phyloP scores from a whole-genome alignment of 345 rosid species.

The Acer campestre region DNA sequence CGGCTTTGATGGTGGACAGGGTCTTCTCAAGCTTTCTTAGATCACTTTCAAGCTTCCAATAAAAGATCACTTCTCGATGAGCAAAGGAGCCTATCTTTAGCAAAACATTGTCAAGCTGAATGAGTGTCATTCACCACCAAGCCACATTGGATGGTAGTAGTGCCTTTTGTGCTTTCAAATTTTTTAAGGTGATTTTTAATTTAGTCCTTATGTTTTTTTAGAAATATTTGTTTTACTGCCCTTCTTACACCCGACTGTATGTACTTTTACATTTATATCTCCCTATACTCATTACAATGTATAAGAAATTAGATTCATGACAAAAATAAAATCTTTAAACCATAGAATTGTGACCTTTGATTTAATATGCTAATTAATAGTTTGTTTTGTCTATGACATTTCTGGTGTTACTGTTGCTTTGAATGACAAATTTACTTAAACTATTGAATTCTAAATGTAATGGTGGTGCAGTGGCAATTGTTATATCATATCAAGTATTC shows the following conservation, averaged over 20 bases:
- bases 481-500: no score
- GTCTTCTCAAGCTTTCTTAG: background rate
- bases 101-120: background rate
- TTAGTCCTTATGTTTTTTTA: no score
- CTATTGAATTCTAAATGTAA: slow-evolving; percentile 8
- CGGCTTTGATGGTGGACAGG: slow-evolving; percentile 3
- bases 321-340: background rate
- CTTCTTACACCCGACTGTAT: background rate
- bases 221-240: background rate
- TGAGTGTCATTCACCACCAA: no score
- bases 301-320: background rate
- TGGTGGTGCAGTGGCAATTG: slow-evolving; percentile 54
- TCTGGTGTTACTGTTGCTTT: background rate
- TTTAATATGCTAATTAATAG: background rate
- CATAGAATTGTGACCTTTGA: slow-evolving; percentile 63
- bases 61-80: background rate
- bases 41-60: background rate
- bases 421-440: slow-evolving; percentile 8
- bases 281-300: background rate
- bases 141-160: no score
- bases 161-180: no score
- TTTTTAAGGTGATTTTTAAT: no score
- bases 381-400: background rate
- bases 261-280: background rate
- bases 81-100: background rate